phyloP scores from a whole-genome alignment of 2,329 filamentous ascomycete species.

The Aspergillus melleus region DNA sequence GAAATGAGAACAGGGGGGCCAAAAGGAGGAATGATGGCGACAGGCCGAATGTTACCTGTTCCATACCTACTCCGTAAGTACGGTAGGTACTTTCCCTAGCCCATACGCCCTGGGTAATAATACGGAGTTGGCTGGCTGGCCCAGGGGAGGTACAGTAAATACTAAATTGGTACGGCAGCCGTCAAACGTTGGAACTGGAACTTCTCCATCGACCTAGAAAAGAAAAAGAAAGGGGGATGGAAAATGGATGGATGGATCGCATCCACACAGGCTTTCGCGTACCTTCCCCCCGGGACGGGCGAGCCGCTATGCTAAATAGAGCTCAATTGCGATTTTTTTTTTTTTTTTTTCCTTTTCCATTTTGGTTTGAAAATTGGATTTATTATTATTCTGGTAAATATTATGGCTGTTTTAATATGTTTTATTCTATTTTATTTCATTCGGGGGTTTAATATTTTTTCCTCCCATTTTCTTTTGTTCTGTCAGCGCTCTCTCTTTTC shows the following conservation, averaged over 20 bases:
- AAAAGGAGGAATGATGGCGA: slow-evolving; percentile 1
- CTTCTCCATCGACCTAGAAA: slow-evolving; percentile 12
- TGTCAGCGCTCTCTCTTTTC: slow-evolving; percentile 13
- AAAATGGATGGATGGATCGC: slow-evolving; percentile 15
- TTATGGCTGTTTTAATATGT: slow-evolving; percentile 2
- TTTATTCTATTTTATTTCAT: slow-evolving; percentile 1
- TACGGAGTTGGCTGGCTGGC: neutral
- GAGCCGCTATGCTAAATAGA: slow-evolving; percentile 29
- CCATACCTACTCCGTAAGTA: neutral
- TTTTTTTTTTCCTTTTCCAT: too few species aligned
- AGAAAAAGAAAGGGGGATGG: slow-evolving; percentile 29
- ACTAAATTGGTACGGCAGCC: neutral
- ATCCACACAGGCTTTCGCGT: slow-evolving; percentile 22
- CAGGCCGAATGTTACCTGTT: neutral
- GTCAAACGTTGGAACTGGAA: slow-evolving; percentile 8
- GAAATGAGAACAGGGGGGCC: slow-evolving; percentile 1
- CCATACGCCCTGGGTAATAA: neutral
- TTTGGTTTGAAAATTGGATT: slow-evolving; percentile 7
- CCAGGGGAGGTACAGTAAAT: neutral
- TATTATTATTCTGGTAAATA: slow-evolving; percentile 6
- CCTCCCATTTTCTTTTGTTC: slow-evolving; percentile 4
- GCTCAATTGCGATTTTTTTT: slow-evolving; percentile 12
- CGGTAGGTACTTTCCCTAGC: neutral
- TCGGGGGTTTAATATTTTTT: neutral
- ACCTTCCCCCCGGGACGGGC: slow-evolving; percentile 38